Evolutionary conservation across 495 filamentous ascomycete species (phyloP).

Genomic region (Penicillium bovifimosum): DNA sequence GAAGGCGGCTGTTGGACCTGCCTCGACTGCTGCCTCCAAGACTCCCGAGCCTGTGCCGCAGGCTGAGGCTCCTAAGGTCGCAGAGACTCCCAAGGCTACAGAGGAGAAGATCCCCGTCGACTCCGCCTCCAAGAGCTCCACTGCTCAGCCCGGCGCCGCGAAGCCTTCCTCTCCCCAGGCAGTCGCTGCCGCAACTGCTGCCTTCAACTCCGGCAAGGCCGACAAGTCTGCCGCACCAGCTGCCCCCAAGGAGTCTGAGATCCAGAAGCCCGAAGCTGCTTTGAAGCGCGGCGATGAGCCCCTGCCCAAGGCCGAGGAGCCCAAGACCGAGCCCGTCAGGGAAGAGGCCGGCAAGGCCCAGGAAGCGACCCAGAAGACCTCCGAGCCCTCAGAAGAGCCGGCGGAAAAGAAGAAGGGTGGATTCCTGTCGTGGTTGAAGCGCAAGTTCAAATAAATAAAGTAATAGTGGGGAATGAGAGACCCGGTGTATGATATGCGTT

Average conservation of each 20-base stretch:
- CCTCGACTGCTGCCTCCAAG: slow-evolving; percentile 21
- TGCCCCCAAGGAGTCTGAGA: slow-evolving; percentile 15
- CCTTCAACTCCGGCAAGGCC: slow-evolving; percentile 22
- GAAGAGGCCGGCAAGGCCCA: slow-evolving; percentile 11
- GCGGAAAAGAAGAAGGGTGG: slow-evolving; percentile 28
- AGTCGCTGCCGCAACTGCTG: slow-evolving; percentile 23
- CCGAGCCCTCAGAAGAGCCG: slow-evolving; percentile 9
- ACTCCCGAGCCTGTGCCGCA: slow-evolving; percentile 18
- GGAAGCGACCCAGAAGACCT: slow-evolving; percentile 8
- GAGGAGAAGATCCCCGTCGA: slow-evolving; percentile 58
- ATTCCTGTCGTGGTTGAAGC: slow-evolving; percentile 27
- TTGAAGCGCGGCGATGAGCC: slow-evolving; percentile 22
- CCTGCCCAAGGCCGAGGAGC: slow-evolving; percentile 18
- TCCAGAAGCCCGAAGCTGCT: slow-evolving; percentile 24
- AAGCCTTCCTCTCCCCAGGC: slow-evolving; percentile 16
- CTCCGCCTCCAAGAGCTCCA: slow-evolving; percentile 4
- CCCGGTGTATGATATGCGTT: slow-evolving; percentile 24
- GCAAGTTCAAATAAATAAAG: slow-evolving; percentile 24
- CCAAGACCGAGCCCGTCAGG: slow-evolving; percentile 3
- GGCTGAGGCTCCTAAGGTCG: slow-evolving; percentile 10
- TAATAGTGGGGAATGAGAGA: slow-evolving; percentile 5
- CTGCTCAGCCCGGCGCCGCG: not conserved
- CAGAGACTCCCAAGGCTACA: slow-evolving; percentile 61
- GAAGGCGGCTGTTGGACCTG: slow-evolving; percentile 21
- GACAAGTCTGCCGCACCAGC: slow-evolving; percentile 16